Evolutionary conservation across 345 rosid genomes (phyloP).

Genomic region (Eucalyptus lansdowneana): DNA sequence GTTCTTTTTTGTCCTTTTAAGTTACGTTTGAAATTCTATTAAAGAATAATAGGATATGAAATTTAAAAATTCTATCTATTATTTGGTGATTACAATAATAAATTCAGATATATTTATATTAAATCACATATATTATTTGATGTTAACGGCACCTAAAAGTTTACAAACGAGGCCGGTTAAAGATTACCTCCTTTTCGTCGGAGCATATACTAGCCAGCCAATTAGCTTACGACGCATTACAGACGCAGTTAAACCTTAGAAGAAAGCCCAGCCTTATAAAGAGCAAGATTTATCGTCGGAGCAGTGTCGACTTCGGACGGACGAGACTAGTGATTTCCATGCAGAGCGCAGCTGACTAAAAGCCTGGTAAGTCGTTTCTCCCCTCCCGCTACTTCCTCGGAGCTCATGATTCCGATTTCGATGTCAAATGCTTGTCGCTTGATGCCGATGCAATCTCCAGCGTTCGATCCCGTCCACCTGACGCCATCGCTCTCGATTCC

Average conservation of each 20-base stretch:
- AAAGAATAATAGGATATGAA: too few species aligned
- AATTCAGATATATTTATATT: fast-evolving
- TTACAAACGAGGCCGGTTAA: too few species aligned
- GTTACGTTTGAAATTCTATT: too few species aligned
- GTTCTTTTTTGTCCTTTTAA: not conserved
- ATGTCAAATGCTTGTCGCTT: not conserved
- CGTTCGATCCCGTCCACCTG: not conserved
- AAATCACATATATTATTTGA: too few species aligned
- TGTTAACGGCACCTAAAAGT: too few species aligned
- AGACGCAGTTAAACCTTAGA: not conserved
- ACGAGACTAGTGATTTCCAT: not conserved
- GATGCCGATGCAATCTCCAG: not conserved
- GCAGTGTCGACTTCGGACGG: constrained; percentile 26
- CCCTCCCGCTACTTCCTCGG: not conserved
- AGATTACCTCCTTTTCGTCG: too few species aligned
- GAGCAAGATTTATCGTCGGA: constrained; percentile 21
- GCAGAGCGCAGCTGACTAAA: not conserved
- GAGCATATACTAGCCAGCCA: too few species aligned
- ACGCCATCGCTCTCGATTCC: not conserved
- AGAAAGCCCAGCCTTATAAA: not conserved
- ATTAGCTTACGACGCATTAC: too few species aligned
- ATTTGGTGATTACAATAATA: fast-evolving
- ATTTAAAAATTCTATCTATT: fast-evolving
- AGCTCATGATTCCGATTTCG: not conserved
- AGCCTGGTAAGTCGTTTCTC: not conserved